phyloP scores from a whole-genome alignment of 805 yeast species.

The Wickerhamiella cacticola region DNA sequence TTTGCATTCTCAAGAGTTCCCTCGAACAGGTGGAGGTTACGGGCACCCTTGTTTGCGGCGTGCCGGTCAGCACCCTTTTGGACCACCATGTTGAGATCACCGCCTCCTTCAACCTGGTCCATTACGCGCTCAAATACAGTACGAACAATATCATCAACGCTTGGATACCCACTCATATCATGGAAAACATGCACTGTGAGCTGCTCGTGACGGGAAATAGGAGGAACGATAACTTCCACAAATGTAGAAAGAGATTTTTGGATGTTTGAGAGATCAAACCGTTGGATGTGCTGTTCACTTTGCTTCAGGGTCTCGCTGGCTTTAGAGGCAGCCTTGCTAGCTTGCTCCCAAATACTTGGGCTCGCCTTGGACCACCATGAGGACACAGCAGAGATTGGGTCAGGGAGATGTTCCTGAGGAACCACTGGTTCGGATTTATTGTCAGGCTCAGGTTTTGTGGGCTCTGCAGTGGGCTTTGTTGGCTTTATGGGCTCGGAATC shows the following conservation, averaged over 20 bases:
- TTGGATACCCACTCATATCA: constrained; percentile 36
- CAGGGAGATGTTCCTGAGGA: constrained; percentile 16
- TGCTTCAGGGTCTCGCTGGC: constrained; percentile 24
- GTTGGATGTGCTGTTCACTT: constrained; percentile 16
- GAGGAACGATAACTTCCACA: constrained; percentile 35
- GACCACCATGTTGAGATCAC: constrained; percentile 42
- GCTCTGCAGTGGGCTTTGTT: constrained; percentile 2
- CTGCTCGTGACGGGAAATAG: constrained; percentile 35
- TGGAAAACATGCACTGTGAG: constrained; percentile 34
- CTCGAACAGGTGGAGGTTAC: constrained; percentile 53
- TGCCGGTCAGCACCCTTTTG: constrained; percentile 35
- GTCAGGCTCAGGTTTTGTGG: neutral
- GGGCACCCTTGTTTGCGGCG: constrained; percentile 30
- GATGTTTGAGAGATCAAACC: constrained; percentile 20
- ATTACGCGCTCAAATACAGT: constrained; percentile 44
- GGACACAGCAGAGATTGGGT: constrained; percentile 27
- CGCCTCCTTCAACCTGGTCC: constrained; percentile 62
- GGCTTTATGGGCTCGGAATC: constrained; percentile 2
- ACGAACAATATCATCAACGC: constrained; percentile 39
- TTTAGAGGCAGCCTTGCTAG: constrained; percentile 25
- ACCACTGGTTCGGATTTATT: neutral
- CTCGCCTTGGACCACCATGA: constrained; percentile 31
- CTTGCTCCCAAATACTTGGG: constrained; percentile 33
- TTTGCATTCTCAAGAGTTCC: constrained; percentile 79
- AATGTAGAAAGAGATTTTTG: constrained; percentile 31